These are phyloP conservation scores for Venturia asperata DNA, from an alignment of 2,329 filamentous ascomycete species.

Conservation along the genomic window DNA sequence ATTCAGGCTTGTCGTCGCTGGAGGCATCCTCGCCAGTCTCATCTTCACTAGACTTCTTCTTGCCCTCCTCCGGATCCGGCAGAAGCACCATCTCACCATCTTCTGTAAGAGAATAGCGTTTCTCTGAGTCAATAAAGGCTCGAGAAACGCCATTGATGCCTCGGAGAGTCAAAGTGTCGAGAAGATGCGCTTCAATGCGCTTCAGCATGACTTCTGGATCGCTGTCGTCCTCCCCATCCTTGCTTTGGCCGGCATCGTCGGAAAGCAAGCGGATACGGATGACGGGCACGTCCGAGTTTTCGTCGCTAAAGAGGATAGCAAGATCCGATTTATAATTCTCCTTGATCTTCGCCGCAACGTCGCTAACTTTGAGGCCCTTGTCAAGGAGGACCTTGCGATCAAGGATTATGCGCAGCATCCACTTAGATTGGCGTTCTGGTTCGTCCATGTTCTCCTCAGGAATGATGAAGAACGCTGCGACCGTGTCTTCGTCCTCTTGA, in stretches of 20 bases:
- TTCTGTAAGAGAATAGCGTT: background rate
- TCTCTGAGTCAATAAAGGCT: slow-evolving; percentile 69
- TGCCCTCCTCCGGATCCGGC: background rate
- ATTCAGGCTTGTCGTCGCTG: slow-evolving; percentile 47
- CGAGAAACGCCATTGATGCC: slow-evolving; percentile 83
- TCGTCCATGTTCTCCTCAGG: slow-evolving; percentile 70
- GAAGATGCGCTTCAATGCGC: slow-evolving; percentile 80
- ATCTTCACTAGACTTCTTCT: slow-evolving; percentile 55
- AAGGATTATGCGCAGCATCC: slow-evolving; percentile 88
- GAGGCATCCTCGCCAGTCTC: background rate
- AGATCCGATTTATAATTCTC: slow-evolving; percentile 78
- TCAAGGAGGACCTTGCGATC: slow-evolving; percentile 93
- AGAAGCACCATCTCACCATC: background rate
- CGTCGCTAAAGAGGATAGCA: slow-evolving; percentile 92
- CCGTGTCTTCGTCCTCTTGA: slow-evolving; percentile 81
- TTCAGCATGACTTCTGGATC: slow-evolving; percentile 91
- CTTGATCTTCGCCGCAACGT: slow-evolving; percentile 86
- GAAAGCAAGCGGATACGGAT: slow-evolving; percentile 82
- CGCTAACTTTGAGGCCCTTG: slow-evolving; percentile 83
- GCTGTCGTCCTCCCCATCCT: slow-evolving; percentile 63
- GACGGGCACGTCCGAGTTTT: slow-evolving; percentile 92
- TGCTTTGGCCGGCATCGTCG: slow-evolving; percentile 38
- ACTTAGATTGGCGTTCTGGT: slow-evolving; percentile 68
- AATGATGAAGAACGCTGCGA: slow-evolving; percentile 94
- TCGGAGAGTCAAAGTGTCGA: slow-evolving; percentile 84